Percentiles rank a stretch among this genome's conserved stretches.
These are phyloP conservation scores for Kwoniella shivajii DNA, from an alignment of 1,284 basidiomycete genomes.

Conservation along the genomic window DNA sequence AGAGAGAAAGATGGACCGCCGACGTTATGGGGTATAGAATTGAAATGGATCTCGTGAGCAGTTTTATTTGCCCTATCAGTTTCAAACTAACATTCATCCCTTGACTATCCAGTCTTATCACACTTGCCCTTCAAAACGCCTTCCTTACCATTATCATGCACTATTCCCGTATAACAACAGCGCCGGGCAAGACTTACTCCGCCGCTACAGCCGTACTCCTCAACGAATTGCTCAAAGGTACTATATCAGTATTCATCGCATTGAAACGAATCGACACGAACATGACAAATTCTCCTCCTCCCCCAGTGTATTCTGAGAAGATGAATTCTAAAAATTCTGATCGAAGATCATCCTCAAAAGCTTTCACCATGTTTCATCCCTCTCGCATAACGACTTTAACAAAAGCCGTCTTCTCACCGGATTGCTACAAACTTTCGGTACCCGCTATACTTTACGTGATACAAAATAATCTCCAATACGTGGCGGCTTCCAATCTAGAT, in stretches of 20 bases:
- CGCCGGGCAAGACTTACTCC: constrained; percentile 74
- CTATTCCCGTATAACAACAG: constrained; percentile 82
- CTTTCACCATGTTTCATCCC: constrained; percentile 32
- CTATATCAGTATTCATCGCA: constrained; percentile 76
- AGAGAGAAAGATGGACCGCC: constrained; percentile 32
- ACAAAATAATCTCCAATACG: constrained; percentile 95
- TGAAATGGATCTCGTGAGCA: constrained; percentile 53
- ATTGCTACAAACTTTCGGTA: constrained; percentile 96
- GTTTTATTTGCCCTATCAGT: background rate
- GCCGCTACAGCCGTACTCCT: constrained; percentile 88
- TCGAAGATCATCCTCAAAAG: constrained; percentile 1
- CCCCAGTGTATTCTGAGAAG: constrained; percentile 28
- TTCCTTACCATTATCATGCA: constrained; percentile 89
- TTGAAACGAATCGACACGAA: constrained; percentile 54
- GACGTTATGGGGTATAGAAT: constrained; percentile 46
- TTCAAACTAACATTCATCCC: background rate
- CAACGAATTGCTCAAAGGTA: constrained; percentile 88
- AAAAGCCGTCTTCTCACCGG: constrained; percentile 66
- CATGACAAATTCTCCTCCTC: constrained; percentile 24
- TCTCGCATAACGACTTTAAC: constrained; percentile 33
- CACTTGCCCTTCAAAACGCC: constrained; percentile 91
- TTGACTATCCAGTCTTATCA: constrained; percentile 66
- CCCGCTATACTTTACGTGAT: constrained; percentile 95
- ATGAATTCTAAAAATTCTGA: constrained; percentile 12
- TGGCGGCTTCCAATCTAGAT: constrained; percentile 88